Base-by-base conservation (phyloP, 768 basidiomycete genomes). In the Scleroderma citrinum region DNA sequence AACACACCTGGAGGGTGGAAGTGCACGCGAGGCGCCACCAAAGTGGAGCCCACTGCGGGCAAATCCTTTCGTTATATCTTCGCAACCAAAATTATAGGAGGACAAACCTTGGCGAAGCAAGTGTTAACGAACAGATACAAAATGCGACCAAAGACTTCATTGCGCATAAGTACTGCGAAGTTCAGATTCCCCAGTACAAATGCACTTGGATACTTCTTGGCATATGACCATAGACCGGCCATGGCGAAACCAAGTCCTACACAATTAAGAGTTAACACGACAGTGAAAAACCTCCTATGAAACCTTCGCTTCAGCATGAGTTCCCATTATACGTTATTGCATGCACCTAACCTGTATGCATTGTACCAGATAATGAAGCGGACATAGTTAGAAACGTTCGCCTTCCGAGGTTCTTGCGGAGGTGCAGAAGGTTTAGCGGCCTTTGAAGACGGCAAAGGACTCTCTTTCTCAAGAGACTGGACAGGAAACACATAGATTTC, bases 71-170 rank as follows among this genome's bases (percentile, higher is more conserved):
- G 7, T 47, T 21, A 47, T 46, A 12, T 34, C 19, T 10, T 29
- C 32, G 13, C 26, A 31, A 11, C n/a, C 14, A n/a, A n/a, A 10
- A 29, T n/a, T 12, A 45, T 19, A 8, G 11, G 48, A 34, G 45
- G 16, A 37, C 23, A 21, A 31, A 36, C 83, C 76, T 86, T 90
- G n/a, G 85, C 84, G 53, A 92, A 89, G 24, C 76, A 65, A 0
- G 80, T 85, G 61, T 87, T 91, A 53, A 87, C 75, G 19, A 82
- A 57, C 40, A 82, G 65, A 61, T 90, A 92, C 13, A 92, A 59
- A 31, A 81, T 64, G n/a, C 89, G 83, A 10, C 87, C 85, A 54
- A 91, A 91, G 2, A 89, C 70, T 56, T 92, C 89, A 57, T 92
- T 92, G 19, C 89, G 76, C 73, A 87, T 79, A 19, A 92, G 73